Base-by-base conservation (phyloP, 2,329 filamentous ascomycete genomes). In the Mycosphaerelloides madeirae region DNA sequence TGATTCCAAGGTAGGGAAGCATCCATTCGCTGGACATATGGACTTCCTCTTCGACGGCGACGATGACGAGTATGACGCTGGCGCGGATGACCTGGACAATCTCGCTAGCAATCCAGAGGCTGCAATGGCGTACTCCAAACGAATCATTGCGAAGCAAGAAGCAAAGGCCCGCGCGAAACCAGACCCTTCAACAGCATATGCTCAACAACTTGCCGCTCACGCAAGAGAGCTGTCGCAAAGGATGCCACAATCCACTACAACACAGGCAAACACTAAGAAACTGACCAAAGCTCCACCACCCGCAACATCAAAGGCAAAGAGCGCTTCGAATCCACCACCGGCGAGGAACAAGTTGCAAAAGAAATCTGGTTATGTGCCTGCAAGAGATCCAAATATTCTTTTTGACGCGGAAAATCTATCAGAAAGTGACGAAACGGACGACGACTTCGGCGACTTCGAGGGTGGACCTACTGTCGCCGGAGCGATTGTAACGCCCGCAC, bases 401-500 rank as follows among this genome's bases (percentile, higher is more conserved):
- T 65, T 65, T 41, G 62, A 65, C 47, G 59, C 54, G 3, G 61
- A 64, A 1, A 51, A 60, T 32, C 41, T 56, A 9, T 57, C 55
- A 19, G 52, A 56, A 16, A 34, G 58, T 22, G 57, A 58, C 9
- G 54, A 54, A 11, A 61, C 58, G 14, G 59, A 61, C 31, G 61
- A 64, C 38, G 63, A 64, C 8, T 65, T 63, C 48, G 64, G 61
- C 8, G 62, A 63, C 29, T 65, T 65, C 44, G 62, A 64, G 43
- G 52, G 37, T 15, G 49, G 41, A 3, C 33, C 33, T 15, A 18
- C 33, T 16, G 19, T 35, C 3, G 15, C 33, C 18, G 25, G 15
- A 8, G 13, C 31, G 20, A 28, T 12, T 9, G 32, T 37, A 3
- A 9, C 22, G 8, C 19, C 34, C 2, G 14, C 36, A 6, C 25